Evolutionary conservation across 257 asterid species (phyloP), one percentile per base, ranked within the genome.

Genomic region (Ehretia macrophylla): DNA sequence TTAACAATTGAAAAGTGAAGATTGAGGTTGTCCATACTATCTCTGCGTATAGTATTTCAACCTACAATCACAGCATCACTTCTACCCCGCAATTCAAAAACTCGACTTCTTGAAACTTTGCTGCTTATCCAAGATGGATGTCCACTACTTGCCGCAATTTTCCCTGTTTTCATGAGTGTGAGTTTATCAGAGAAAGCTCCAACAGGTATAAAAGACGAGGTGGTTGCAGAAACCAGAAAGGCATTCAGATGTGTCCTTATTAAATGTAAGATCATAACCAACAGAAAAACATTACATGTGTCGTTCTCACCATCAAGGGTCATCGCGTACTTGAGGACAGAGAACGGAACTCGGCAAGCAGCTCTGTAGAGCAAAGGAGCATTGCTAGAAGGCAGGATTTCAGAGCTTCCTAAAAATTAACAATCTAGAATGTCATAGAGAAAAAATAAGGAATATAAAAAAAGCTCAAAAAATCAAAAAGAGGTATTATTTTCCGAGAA

Each of bases 91-190:
- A 93, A 59, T 65, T 93, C 95, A 64, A 86, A 93, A 50, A 93
- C 97, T 62, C 88, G 77, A 50, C 72, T 83, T 76, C 99, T 80
- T 11, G 99, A 93, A 64, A 11, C 65, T 80, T 79, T 86, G 85
- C 91, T 84, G 79, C 96, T 89, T 77, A 93, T 93, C 99, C 99
- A 93, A 23, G 97, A 85, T 40, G 99, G 96, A 76, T 93, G 95
- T 27, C 99, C 99, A 74, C 89, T 86, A 66, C 85, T 93, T 53
- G 99, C 77, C 64, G 99, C 94, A 72, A 93, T 93, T 78, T 93
- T 93, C 53, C 99, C 99, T 92, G 78, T 55, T 68, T 39, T 27
- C 32, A 55, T 46, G 39, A 49, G 48, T 9, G 8, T 20, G 53
- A 14, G 19, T 16, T 47, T 47, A 39, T 51, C 64, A 64, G 63